A percentile compares a stretch with the other conserved stretches of the same genome.
Evolutionary conservation across 257 asterid genomes (phyloP).

Genomic region (Nicotiana knightiana): DNA sequence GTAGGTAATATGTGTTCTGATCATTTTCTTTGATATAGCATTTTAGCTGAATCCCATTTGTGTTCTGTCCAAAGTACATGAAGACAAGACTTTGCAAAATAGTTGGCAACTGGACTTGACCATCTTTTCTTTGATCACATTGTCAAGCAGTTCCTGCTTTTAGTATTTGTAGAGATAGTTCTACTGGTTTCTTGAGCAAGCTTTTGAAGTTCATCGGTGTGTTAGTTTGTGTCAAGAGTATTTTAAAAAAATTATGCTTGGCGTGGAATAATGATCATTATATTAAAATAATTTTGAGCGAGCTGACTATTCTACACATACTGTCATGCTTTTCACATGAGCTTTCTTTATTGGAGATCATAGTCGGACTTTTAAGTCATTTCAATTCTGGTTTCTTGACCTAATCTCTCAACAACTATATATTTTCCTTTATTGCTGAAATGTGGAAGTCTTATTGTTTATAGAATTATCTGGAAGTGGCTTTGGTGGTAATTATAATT

Average conservation of each 20-base stretch:
- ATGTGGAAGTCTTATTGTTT: not conserved
- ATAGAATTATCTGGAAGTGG: not conserved
- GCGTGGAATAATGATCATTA: not conserved
- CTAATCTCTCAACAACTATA: not conserved
- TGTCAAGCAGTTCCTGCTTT: not conserved
- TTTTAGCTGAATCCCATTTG: not conserved
- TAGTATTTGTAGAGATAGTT: not conserved
- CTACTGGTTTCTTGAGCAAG: not conserved
- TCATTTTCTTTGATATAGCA: not conserved
- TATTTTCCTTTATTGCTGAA: not conserved
- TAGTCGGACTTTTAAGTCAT: not conserved
- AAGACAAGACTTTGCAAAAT: not conserved
- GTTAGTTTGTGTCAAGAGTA: not conserved
- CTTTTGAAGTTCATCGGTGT: not conserved
- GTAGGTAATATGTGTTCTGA: not conserved
- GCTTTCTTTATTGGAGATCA: not conserved
- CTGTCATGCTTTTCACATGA: not conserved
- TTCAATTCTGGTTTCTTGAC: not conserved
- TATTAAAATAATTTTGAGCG: not conserved
- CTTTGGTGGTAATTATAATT: not conserved
- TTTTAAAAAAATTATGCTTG: not conserved
- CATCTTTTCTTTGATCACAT: not conserved
- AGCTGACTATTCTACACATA: not conserved
- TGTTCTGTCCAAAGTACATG: not conserved
- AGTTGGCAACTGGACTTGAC: not conserved